A percentile compares a stretch with the other conserved stretches of the same genome.
Evolutionary conservation across 129 eudicot genomes (phyloP).

Genomic region (Helianthus tuberosus): DNA sequence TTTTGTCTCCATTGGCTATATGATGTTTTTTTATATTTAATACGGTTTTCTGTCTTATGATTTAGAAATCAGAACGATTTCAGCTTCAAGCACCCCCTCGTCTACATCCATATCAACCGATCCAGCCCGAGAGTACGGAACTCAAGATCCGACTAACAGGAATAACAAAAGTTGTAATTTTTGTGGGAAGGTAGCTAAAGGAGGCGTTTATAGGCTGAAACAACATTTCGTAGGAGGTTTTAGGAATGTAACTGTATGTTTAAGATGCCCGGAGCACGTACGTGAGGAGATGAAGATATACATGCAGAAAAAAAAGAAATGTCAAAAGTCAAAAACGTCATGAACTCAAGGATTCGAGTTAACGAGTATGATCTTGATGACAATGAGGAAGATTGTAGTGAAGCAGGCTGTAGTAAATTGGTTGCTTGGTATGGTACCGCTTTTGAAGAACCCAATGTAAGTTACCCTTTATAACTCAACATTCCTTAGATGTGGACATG

Average conservation of each 20-base stretch:
- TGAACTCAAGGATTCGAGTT: not conserved
- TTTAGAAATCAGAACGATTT: not conserved
- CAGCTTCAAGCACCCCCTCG: not conserved
- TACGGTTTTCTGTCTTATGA: not conserved
- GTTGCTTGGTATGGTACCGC: too few relatives aligned
- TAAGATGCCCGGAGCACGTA: not conserved
- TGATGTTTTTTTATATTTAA: not conserved
- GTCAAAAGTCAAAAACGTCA: not conserved
- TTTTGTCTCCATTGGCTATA: too few relatives aligned
- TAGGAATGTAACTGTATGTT: too few relatives aligned
- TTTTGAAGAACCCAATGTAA: too few relatives aligned
- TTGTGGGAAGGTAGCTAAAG: not conserved
- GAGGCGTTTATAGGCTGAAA: conserved; percentile 2
- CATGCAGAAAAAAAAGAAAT: conserved; percentile 1
- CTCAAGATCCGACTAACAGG: not conserved
- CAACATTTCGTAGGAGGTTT: conserved; percentile 4
- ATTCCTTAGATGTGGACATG: too few relatives aligned
- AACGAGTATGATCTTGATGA: not conserved
- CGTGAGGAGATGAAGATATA: not conserved
- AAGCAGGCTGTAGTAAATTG: not conserved
- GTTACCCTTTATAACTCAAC: too few relatives aligned
- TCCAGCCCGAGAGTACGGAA: not conserved
- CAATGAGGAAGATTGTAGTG: not conserved
- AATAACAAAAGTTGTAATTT: not conserved
- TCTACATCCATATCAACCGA: not conserved